Conservation (phyloP, 2,329 filamentous ascomycete genomes). For the Sporothrix mexicana region DNA sequence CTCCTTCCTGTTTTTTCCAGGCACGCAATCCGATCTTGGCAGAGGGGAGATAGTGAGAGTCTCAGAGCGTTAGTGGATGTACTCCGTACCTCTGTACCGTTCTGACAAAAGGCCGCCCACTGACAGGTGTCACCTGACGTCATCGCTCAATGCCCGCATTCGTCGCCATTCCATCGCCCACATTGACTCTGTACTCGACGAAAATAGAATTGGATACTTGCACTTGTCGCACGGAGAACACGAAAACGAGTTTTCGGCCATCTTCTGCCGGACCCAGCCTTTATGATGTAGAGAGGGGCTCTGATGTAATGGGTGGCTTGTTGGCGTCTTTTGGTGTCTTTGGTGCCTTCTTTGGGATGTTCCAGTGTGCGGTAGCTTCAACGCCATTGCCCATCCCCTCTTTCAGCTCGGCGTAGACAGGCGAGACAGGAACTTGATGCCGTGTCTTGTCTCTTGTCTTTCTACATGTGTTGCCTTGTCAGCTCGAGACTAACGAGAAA, state of each 20-base stretch:
- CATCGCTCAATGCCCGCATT: not conserved
- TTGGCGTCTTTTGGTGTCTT: no score
- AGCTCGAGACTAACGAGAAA: not conserved
- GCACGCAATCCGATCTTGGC: constrained; percentile 1
- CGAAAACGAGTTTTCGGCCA: not conserved
- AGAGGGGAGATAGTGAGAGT: no score
- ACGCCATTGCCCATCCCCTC: not conserved
- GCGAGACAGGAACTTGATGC: not conserved
- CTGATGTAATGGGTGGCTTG: constrained; percentile 14
- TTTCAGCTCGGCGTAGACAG: not conserved
- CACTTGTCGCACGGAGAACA: not conserved
- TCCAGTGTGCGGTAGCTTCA: no score
- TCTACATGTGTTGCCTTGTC: not conserved
- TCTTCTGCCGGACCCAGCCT: not conserved
- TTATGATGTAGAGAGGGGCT: not conserved
- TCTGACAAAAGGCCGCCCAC: not conserved
- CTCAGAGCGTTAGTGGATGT: no score
- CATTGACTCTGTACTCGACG: not conserved
- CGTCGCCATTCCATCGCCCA: not conserved
- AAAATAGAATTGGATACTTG: no score
- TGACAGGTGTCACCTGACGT: constrained; percentile 19
- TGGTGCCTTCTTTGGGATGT: no score
- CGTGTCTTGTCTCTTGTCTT: not conserved
- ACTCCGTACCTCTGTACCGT: not conserved
- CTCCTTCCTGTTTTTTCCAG: constrained; percentile 10